These are phyloP conservation scores for Lithospermum erythrorhizon DNA, from an alignment of 257 asterid genomes.

Conservation along the genomic window DNA sequence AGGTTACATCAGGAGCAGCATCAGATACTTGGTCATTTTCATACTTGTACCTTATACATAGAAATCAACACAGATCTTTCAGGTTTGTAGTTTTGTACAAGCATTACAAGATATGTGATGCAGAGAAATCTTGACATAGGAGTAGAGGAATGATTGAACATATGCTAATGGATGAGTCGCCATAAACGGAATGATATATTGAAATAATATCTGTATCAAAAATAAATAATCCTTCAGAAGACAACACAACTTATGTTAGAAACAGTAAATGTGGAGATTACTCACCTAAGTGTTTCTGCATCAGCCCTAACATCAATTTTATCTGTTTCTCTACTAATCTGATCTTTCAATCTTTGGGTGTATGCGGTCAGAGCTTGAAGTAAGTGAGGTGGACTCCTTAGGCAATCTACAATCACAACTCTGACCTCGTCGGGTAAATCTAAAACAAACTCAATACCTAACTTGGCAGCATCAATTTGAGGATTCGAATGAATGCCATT, in stretches of 20 bases:
- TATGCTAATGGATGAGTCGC: neutral
- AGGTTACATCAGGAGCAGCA: conserved; percentile 72
- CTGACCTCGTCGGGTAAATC: conserved; percentile 64
- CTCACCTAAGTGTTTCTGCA: conserved; percentile 87
- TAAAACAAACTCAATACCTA: conserved; percentile 67
- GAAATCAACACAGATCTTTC: neutral
- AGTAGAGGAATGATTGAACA: neutral
- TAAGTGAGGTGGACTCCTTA: conserved; percentile 74
- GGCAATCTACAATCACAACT: conserved; percentile 53
- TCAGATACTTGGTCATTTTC: conserved; percentile 85
- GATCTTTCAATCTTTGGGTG: conserved; percentile 61
- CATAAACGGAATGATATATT: no score
- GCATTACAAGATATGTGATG: neutral
- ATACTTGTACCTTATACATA: conserved; percentile 64
- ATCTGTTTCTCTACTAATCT: conserved; percentile 61
- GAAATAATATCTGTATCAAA: no score
- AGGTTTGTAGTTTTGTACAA: neutral
- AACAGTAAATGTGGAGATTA: conserved; percentile 4
- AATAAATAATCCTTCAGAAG: neutral
- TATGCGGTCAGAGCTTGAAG: conserved; percentile 77
- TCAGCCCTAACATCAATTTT: conserved; percentile 85
- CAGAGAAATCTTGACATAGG: neutral
- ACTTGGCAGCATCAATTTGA: conserved; percentile 56
- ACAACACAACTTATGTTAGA: neutral
- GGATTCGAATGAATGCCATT: conserved; percentile 70